phyloP scores from a whole-genome alignment of 352 stramenopile genomes.

The Aphanomyces astaci region DNA sequence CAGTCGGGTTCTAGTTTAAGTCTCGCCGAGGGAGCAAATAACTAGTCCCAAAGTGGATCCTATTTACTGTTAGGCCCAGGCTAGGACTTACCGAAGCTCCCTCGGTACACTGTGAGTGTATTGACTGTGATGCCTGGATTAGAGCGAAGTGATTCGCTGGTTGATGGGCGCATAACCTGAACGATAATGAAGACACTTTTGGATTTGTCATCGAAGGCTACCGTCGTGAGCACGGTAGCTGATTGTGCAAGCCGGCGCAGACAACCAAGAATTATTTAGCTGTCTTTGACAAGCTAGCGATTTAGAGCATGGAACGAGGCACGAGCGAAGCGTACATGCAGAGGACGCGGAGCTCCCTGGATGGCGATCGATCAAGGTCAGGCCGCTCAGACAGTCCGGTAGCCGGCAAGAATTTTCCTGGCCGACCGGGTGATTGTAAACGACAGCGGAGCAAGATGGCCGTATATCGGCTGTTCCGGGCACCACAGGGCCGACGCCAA shows the following conservation, averaged over 20 bases:
- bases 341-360: neutral
- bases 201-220: conserved; percentile 6
- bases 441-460: neutral
- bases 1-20: too few species aligned
- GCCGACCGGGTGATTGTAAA: neutral
- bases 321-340: neutral
- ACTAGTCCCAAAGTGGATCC: too few species aligned
- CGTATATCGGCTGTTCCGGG: neutral
- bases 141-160: too few species aligned
- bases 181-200: neutral
- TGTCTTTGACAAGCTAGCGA: conserved; percentile 7
- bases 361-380: neutral
- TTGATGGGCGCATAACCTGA: too few species aligned
- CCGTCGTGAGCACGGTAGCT: neutral
- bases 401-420: neutral
- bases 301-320: neutral
- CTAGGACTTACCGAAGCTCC: too few species aligned
- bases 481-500: neutral
- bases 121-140: too few species aligned
- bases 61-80: too few species aligned
- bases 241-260: neutral
- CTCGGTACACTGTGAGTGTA: too few species aligned
- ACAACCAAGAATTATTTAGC: conserved; percentile 1
- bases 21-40: too few species aligned
- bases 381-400: neutral